Evolutionary conservation across 2,329 filamentous ascomycete genomes (phyloP).

Genomic region (Amauroascus niger): DNA sequence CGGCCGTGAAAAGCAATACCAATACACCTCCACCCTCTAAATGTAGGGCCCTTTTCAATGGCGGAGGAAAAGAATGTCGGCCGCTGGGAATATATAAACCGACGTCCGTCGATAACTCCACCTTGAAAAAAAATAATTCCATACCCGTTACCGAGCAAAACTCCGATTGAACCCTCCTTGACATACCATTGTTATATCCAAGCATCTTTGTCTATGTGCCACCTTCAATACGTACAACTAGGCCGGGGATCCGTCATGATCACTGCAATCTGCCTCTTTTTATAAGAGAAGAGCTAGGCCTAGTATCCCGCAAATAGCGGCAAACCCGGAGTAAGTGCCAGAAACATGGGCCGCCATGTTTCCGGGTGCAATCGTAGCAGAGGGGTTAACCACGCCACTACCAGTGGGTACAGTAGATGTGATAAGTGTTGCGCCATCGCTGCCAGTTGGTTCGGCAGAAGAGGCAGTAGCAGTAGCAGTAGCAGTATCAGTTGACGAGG

Average conservation of each 20-base stretch:
- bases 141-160: not conserved
- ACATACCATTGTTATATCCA: not conserved
- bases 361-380: conserved; percentile 2
- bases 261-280: not conserved
- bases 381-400: not conserved
- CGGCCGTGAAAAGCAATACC: not conserved
- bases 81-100: not conserved
- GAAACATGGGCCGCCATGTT: not conserved
- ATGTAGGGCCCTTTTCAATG: not conserved
- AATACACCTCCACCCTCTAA: not conserved
- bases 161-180: not conserved
- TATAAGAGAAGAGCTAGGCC: not conserved
- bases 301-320: conserved; percentile 1
- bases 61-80: not conserved
- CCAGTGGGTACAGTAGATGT: not conserved
- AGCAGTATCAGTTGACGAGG: not conserved
- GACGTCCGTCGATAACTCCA: not conserved
- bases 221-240: conserved; percentile 1
- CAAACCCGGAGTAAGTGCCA: not conserved
- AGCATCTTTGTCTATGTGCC: not conserved
- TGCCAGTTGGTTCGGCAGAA: not conserved
- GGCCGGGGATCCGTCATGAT: not conserved
- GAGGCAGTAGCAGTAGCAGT: conserved; percentile 2
- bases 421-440: not conserved
- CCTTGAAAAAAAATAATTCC: not conserved